phyloP scores from a whole-genome alignment of 2,329 filamentous ascomycete genomes.

The Helotiales sp. region DNA sequence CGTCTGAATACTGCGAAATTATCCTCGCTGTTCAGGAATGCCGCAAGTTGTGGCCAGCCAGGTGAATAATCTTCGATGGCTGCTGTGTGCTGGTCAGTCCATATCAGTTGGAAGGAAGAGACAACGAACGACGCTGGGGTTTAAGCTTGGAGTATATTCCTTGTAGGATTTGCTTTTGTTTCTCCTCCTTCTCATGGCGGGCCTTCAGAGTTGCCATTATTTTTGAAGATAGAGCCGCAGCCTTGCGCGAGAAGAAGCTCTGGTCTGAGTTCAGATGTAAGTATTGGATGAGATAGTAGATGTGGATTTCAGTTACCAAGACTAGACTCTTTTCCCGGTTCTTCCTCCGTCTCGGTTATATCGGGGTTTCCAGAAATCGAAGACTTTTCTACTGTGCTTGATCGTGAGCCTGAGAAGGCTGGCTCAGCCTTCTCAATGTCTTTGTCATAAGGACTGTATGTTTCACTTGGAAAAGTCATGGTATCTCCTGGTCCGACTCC shows the following conservation, averaged over 20 bases:
- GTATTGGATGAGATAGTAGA: not conserved
- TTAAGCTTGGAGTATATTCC: not conserved
- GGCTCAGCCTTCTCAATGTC: not conserved
- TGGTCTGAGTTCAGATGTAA: not conserved
- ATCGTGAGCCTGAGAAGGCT: not conserved
- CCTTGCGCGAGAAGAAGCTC: not conserved
- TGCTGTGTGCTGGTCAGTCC: not conserved
- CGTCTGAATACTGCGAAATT: conserved; percentile 13
- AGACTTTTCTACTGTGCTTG: not conserved
- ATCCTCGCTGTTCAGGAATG: conserved; percentile 17
- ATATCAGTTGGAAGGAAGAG: not conserved
- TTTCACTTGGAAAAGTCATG: not conserved
- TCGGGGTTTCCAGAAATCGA: not conserved
- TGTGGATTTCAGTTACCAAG: not conserved
- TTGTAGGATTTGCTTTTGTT: not conserved
- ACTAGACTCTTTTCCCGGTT: not conserved
- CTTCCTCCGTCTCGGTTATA: not conserved
- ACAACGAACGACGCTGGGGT: not conserved
- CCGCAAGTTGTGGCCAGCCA: conserved; percentile 18
- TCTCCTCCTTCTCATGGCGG: not conserved
- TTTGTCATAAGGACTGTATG: not conserved
- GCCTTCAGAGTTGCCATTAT: not conserved
- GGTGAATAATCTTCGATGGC: conserved; percentile 9
- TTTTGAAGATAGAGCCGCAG: not conserved
- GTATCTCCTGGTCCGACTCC: too few species aligned